A percentile compares a stretch with the other conserved stretches of the same genome.
Conservation (phyloP, 768 basidiomycete genomes). For the Macrolepiota dolichaula region DNA sequence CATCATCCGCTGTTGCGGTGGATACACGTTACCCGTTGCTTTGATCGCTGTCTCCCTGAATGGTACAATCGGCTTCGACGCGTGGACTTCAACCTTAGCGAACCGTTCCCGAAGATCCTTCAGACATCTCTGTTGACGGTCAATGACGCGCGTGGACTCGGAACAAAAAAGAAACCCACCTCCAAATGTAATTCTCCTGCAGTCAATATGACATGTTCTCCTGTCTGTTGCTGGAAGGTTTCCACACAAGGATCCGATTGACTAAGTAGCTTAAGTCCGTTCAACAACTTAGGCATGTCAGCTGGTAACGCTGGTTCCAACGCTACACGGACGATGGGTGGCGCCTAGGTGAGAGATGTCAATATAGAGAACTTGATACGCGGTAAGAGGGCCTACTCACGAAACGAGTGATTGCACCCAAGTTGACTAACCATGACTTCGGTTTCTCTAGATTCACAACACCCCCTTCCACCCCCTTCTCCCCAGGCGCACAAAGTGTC, state of each 20-base stretch:
- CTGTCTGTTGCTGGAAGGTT: conserved; percentile 94
- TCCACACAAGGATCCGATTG: conserved; percentile 98
- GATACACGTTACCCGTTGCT: conserved; percentile 52
- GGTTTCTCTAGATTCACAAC: conserved; percentile 28
- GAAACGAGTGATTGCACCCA: conserved; percentile 66
- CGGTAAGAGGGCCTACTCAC: conserved; percentile 36
- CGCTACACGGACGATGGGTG: conserved; percentile 94
- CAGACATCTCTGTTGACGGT: conserved; percentile 72
- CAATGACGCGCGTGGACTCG: background rate
- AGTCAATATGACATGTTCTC: conserved; percentile 94
- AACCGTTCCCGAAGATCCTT: conserved; percentile 96
- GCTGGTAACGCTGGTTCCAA: conserved; percentile 80
- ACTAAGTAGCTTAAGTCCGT: conserved; percentile 82
- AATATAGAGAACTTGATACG: background rate
- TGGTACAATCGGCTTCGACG: conserved; percentile 94
- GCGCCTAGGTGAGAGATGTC: conserved; percentile 40
- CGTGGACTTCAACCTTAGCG: conserved; percentile 88
- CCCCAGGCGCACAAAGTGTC: conserved; percentile 74
- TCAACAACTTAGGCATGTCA: conserved; percentile 87
- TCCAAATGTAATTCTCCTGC: conserved; percentile 96
- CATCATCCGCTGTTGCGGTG: background rate
- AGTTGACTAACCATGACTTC: conserved; percentile 66
- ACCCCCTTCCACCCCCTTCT: conserved; percentile 33
- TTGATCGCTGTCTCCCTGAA: conserved; percentile 94
- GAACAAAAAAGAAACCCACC: conserved; percentile 39